Evolutionary conservation across 192 early-diverging fungal species (phyloP).

Genomic region (Gamsiella multidivaricata): DNA sequence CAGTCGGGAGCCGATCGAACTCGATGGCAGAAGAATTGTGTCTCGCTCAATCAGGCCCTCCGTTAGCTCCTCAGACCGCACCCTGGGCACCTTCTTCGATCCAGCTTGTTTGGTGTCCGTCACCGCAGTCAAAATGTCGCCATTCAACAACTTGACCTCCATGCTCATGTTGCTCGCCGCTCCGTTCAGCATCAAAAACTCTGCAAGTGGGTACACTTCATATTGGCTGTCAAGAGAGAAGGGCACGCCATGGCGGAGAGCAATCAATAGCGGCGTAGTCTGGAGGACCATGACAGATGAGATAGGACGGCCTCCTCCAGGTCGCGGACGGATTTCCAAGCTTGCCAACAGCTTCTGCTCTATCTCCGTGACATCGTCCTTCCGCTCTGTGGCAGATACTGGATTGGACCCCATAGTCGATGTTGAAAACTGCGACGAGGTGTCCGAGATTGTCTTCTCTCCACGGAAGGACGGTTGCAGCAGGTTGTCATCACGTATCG

Average conservation of each 20-base stretch:
- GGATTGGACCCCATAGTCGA: slow-evolving; percentile 11
- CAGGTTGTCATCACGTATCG: not conserved
- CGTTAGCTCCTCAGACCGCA: not conserved
- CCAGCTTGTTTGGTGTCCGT: not conserved
- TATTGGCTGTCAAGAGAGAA: slow-evolving; percentile 30
- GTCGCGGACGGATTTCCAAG: slow-evolving; percentile 22
- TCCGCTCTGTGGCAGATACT: slow-evolving; percentile 1
- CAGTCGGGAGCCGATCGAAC: slow-evolving; percentile 31
- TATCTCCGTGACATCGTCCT: not conserved
- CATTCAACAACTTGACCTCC: slow-evolving; percentile 30
- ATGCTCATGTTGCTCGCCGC: slow-evolving; percentile 47
- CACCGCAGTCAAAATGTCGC: not conserved
- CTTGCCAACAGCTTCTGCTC: not conserved
- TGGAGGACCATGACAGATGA: slow-evolving; percentile 49
- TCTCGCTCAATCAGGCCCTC: slow-evolving; percentile 34
- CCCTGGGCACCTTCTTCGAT: not conserved
- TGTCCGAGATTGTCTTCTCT: slow-evolving; percentile 10
- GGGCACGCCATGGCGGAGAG: slow-evolving; percentile 36
- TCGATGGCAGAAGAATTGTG: slow-evolving; percentile 6
- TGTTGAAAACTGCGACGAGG: slow-evolving; percentile 25
- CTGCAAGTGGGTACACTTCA: slow-evolving; percentile 48
- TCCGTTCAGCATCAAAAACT: slow-evolving; percentile 51
- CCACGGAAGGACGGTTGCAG: not conserved
- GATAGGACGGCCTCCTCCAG: slow-evolving; percentile 15
- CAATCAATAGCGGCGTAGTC: slow-evolving; percentile 42